Base-by-base conservation (phyloP, 2,329 filamentous ascomycete species). In the Aureobasidium sp. region DNA sequence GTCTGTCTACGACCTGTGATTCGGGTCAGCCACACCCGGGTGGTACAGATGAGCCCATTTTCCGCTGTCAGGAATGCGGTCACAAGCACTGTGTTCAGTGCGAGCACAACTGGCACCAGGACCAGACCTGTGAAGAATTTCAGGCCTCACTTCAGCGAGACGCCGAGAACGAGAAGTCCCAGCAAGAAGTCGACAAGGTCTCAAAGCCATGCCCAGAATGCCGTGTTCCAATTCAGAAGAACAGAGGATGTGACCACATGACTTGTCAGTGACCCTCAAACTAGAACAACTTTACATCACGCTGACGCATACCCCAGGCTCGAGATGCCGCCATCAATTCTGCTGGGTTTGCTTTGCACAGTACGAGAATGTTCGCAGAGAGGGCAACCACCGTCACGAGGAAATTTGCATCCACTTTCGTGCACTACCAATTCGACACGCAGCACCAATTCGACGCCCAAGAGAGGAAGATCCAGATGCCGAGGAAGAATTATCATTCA, bases 61-160 rank as follows among this genome's bases (percentile, higher is more conserved):
- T 66, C 63, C 62, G 49, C 6, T 73, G 71, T 62, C 27, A 65
- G 8, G 62, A 61, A 6, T 73, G 71, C 63, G 67, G 68, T 8
- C 64, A 65, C 11, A 63, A 66, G 52, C 68, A 70, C 11, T 73
- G 71, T 63, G 67, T 70, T 1, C 24, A 60, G 0, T 72, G 71
- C 64, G 68, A 72, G 31, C 58, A 64, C 2, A 67, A 68, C 4
- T 71, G 66, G 66, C 71, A 73, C 58, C 63, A 67, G 9, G 67
- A 67, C 33, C 67, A 72, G 58, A 70, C 66, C 3, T 74, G 72
- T 63, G 58, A 52, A 2, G 3, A 59, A 5, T 59, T 12, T 11
- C 19, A 49, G 8, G n/a, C 24, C 7, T 2, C 31, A 33, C 31
- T 12, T 24, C 27, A 24, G 3, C 40, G 48, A 2, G 19, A 29